Base-by-base conservation (phyloP, 352 stramenopile genomes). In the Thalassiosira allenii region DNA sequence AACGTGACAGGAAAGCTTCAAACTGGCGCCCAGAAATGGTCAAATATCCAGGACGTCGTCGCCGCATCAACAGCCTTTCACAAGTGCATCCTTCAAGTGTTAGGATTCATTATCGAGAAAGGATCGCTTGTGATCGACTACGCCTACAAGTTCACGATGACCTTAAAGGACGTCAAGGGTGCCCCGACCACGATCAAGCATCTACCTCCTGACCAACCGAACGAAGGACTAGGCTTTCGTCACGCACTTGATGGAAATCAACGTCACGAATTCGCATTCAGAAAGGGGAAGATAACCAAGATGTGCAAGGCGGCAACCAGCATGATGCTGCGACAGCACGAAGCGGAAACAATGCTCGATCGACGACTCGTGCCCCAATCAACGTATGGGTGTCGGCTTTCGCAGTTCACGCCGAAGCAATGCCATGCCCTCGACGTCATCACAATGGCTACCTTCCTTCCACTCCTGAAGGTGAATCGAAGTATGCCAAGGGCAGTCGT, bases 1-100 rank as follows among this genome's bases (percentile, higher is more conserved):
- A 1, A 61, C 0, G 33, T 30, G 8, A 23, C 56, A 0, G 8
- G 0, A 5, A 6, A 52, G 29, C 22, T 66, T 5, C 25, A 23
- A 4, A 1, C 11, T 2, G 52, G 34, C 20, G 33, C 58, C 33
- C 43, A 73, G 2, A 37, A 27, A 17, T 72, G 70, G 70, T 58
- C 37, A 20, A 43, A 79, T 22, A 5, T 79, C 3, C 41, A 51
- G 1, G 40, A 47, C 2, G 12, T 61, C 9, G 29, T 33, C 0
- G 70, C 49, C 1, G 44, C 34, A 27, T 41, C 51, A 0, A 40
- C 66, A 3, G 70, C 70, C 3, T 79, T 44, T 22, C 70, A 79
- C 23, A 79, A 72, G 54, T 49, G 27, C n/a, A 34, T 44, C 14
- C 63, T 34, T 37, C 44, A 65, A 33, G n/a, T 67, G 2, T 23